phyloP scores from a whole-genome alignment of 495 filamentous ascomycete genomes.

The Hypoxylon perforatum region DNA sequence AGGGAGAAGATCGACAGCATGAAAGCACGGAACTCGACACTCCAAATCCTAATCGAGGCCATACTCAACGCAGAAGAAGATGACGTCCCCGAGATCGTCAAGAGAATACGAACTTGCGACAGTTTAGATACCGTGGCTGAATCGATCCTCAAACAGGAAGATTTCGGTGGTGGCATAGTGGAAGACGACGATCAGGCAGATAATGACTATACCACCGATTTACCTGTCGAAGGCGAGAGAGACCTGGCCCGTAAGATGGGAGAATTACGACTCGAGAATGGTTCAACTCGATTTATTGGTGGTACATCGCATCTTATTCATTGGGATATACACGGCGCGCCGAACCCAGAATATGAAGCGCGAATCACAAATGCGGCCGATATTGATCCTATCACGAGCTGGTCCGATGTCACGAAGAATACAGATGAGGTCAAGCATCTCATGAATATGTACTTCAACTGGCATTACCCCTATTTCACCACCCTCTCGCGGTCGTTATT shows the following conservation, averaged over 20 bases:
- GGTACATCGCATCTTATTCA: conserved; percentile 95
- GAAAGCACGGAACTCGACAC: conserved; percentile 85
- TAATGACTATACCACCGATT: conserved; percentile 51
- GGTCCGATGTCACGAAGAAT: conserved; percentile 89
- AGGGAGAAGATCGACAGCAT: conserved; percentile 92
- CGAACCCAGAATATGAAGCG: conserved; percentile 63
- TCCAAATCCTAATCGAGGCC: conserved; percentile 92
- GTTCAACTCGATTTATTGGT: conserved; percentile 90
- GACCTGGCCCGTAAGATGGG: conserved; percentile 94
- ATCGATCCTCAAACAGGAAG: conserved; percentile 68
- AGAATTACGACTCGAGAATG: conserved; percentile 86
- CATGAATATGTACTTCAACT: conserved; percentile 96
- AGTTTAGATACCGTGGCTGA: conserved; percentile 91
- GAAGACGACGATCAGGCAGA: conserved; percentile 56
- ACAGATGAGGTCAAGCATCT: conserved; percentile 83
- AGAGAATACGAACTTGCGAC: conserved; percentile 90
- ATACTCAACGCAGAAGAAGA: conserved; percentile 90
- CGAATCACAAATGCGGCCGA: conserved; percentile 58
- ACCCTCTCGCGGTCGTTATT: conserved; percentile 91
- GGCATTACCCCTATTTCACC: conserved; percentile 98
- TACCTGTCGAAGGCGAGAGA: conserved; percentile 77
- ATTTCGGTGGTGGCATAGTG: conserved; percentile 52
- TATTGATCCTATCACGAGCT: conserved; percentile 77
- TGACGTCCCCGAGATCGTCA: conserved; percentile 81
- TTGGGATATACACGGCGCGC: conserved; percentile 61